Evolutionary conservation across 768 basidiomycete genomes (phyloP).

Genomic region (Ramaria sp.): DNA sequence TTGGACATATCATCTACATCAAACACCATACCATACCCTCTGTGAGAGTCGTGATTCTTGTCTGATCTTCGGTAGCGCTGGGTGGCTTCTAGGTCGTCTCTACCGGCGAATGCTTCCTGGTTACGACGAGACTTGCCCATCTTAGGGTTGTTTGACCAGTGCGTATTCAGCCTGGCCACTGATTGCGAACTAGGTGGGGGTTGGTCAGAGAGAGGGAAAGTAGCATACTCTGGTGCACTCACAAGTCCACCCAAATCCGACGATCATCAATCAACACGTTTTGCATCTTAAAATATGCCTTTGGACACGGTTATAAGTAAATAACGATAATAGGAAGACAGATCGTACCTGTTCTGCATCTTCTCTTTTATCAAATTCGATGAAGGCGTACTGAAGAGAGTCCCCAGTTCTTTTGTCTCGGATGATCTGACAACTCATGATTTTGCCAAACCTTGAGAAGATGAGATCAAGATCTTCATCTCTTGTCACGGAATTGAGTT

Average conservation of each 20-base stretch:
- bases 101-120: slow-evolving; percentile 49
- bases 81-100: slow-evolving; percentile 66
- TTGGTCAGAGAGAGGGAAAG: not conserved
- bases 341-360: slow-evolving; percentile 80
- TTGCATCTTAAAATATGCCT: slow-evolving; percentile 99
- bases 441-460: slow-evolving; percentile 88
- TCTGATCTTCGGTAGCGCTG: slow-evolving; percentile 45
- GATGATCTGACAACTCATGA: slow-evolving; percentile 97
- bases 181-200: slow-evolving; percentile 65
- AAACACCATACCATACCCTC: slow-evolving; percentile 73
- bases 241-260: slow-evolving; percentile 99
- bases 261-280: slow-evolving; percentile 96
- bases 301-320: slow-evolving; percentile 3
- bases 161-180: slow-evolving; percentile 73
- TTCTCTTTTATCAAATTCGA: slow-evolving; percentile 91
- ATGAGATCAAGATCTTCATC: slow-evolving; percentile 97
- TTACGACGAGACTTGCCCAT: slow-evolving; percentile 28
- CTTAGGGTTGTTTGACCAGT: slow-evolving; percentile 73
- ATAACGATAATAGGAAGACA: not conserved
- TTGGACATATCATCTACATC: slow-evolving; percentile 43
- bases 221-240: slow-evolving; percentile 18
- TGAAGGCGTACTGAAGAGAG: slow-evolving; percentile 95
- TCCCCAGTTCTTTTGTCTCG: slow-evolving; percentile 88
- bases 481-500: slow-evolving; percentile 88
- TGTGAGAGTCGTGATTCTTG: slow-evolving; percentile 18